Base-by-base conservation (phyloP, 768 basidiomycete genomes). In the Termitomyces sp. region DNA sequence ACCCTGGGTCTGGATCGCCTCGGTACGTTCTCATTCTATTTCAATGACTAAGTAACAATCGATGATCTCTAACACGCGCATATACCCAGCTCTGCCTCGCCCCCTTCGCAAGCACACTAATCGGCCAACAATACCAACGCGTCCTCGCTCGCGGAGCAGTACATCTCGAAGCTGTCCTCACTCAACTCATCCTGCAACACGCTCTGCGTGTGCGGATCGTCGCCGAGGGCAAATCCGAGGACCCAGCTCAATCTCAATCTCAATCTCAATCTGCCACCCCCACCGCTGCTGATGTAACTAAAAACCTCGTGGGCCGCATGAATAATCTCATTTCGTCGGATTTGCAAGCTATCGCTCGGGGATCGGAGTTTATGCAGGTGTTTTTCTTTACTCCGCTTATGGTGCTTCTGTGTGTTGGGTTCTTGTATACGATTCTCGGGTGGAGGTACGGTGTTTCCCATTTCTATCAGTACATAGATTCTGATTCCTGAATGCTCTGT, bases 251-350 rank as follows among this genome's bases (percentile, higher is more conserved):
- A n/a, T 3, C 18, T 16, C 40, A 42, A 55, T 7, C 48, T 33
- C 49, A 32, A 33, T 50, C 49, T 2, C n/a, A n/a, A n/a, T n/a
- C n/a, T n/a, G n/a, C n/a, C n/a, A n/a, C n/a, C n/a, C 11, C 36
- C 13, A 28, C 24, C 54, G 28, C 61, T 24, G 40, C 40, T 13
- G 53, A 54, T 12, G 36, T 38, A 18, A 35, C 52, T 7, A 63
- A 55, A 28, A 62, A 70, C 22, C 70, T 90, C 20, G 80, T 85
- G 36, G 90, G 91, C 7, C 88, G 84, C 67, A 86, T 92, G 70
- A 92, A 89, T 71, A 92, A 90, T 58, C 73, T 91, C 7, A 81
- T 90, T 33, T 84, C 89, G 11, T 84, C 86, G 1, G 90, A 92
- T 70, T 55, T 79, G 61, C 63, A 63, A 42, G 71, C 73, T 48